phyloP scores from a whole-genome alignment of 805 yeast genomes.

The Sugiyamaella valdiviana region DNA sequence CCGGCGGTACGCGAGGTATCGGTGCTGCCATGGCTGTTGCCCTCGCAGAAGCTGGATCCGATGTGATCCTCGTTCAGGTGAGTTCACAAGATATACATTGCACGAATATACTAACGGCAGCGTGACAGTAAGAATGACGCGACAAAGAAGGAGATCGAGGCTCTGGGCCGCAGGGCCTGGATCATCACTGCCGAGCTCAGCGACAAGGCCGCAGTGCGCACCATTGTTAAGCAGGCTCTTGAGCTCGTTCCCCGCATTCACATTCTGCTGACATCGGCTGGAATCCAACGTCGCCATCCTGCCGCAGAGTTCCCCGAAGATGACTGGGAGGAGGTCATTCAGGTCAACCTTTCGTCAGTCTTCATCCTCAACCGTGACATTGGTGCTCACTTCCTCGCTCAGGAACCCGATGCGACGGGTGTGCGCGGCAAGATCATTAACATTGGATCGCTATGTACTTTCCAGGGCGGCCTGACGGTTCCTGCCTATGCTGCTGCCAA shows the following conservation, averaged over 20 bases:
- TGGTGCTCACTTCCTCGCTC: constrained; percentile 28
- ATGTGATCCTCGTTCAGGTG: constrained; percentile 28
- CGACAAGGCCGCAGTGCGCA: constrained; percentile 28
- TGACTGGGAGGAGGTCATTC: constrained; percentile 52
- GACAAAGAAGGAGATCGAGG: constrained; percentile 28
- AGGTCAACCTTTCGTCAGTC: constrained; percentile 53
- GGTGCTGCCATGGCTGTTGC: constrained; percentile 45
- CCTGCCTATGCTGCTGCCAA: constrained; percentile 60
- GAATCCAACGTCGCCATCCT: constrained; percentile 55
- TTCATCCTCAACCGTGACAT: constrained; percentile 42
- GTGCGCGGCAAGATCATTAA: constrained; percentile 42
- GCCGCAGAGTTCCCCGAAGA: constrained; percentile 56
- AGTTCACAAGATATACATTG: not conserved
- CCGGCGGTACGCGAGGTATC: constrained; percentile 51
- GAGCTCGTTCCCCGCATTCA: constrained; percentile 46
- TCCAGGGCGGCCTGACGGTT: constrained; percentile 50
- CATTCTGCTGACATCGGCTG: constrained; percentile 53
- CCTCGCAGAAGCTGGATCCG: constrained; percentile 42
- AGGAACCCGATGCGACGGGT: constrained; percentile 50
- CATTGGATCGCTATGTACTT: constrained; percentile 53
- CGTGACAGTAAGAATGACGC: constrained; percentile 29
- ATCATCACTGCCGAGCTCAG: constrained; percentile 26
- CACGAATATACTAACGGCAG: constrained; percentile 14
- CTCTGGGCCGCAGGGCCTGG: constrained; percentile 26
- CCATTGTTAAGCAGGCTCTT: constrained; percentile 23